Conservation (phyloP, 345 rosid species). For the Eucalyptus marginata region DNA sequence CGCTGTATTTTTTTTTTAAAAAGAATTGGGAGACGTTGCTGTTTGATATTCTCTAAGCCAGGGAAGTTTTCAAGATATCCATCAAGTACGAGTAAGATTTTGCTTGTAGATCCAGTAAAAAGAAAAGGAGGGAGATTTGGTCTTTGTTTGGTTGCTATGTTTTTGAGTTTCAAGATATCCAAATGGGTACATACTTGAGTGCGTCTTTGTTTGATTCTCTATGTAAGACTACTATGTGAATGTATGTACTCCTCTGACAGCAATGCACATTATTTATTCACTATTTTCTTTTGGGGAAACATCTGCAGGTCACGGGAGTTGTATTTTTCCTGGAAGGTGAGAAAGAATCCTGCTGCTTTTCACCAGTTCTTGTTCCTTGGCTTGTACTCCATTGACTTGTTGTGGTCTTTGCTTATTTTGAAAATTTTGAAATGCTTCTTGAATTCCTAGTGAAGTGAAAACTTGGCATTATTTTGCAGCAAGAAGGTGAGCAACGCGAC, state of each 20-base stretch:
- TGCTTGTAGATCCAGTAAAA: neutral
- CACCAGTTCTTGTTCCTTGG: neutral
- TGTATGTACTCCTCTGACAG: neutral
- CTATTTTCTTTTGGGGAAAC: neutral
- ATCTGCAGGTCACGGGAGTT: slow-evolving; percentile 74
- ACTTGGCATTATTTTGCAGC: slow-evolving; percentile 24
- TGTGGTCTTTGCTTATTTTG: neutral
- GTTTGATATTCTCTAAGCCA: neutral
- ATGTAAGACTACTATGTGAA: neutral
- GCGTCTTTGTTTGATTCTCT: neutral
- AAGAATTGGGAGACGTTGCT: neutral
- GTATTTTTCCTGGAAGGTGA: slow-evolving; percentile 96
- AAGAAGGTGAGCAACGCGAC: slow-evolving; percentile 63
- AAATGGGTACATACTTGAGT: neutral
- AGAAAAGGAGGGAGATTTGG: neutral
- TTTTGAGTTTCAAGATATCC: neutral
- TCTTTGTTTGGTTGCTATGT: neutral
- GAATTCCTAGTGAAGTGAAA: neutral
- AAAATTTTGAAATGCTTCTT: neutral
- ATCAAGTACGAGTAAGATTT: neutral
- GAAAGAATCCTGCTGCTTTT: neutral
- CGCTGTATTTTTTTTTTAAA: neutral
- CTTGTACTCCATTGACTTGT: neutral
- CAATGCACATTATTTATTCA: neutral
- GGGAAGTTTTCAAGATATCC: neutral